phyloP scores from a whole-genome alignment of 139 green algal species.

The Chlorella vulgaris region DNA sequence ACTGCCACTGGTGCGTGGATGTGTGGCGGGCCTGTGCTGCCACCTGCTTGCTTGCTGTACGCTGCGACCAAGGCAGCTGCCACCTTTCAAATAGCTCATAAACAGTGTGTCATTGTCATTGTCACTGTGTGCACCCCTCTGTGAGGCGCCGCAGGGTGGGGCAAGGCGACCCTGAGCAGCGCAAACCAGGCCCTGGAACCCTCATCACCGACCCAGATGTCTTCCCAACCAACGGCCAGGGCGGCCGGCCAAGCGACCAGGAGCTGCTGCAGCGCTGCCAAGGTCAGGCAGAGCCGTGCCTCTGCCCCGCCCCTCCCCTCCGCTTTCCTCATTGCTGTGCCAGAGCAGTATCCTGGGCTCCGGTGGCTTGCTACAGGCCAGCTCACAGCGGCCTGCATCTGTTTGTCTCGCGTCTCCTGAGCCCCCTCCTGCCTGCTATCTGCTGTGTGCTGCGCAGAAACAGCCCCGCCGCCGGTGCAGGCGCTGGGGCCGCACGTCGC shows the following conservation, averaged over 20 bases:
- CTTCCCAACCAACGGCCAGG: neutral
- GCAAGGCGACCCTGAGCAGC: neutral
- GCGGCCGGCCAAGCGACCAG: neutral
- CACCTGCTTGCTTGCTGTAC: neutral
- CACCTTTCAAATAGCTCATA: too few species aligned
- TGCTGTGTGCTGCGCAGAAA: constrained; percentile 22
- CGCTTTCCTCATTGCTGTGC: too few species aligned
- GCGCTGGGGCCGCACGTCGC: constrained; percentile 57
- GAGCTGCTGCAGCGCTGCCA: neutral
- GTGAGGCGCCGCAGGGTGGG: constrained; percentile 32
- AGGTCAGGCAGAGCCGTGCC: too few species aligned
- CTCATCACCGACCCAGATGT: neutral
- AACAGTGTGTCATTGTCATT: too few species aligned
- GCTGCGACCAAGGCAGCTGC: too few species aligned
- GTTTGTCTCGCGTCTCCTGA: too few species aligned
- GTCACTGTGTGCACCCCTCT: too few species aligned
- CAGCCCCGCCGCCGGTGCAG: constrained; percentile 38
- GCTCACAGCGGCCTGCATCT: neutral
- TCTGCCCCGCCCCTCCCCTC: too few species aligned
- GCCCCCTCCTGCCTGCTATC: too few species aligned
- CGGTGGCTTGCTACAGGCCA: too few species aligned
- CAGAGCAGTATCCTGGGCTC: too few species aligned
- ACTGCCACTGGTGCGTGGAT: constrained; percentile 47
- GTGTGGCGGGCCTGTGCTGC: too few species aligned
- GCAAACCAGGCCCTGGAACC: constrained; percentile 16